Evolutionary conservation across 352 stramenopile species (phyloP).

Genomic region (Pythium sp.): DNA sequence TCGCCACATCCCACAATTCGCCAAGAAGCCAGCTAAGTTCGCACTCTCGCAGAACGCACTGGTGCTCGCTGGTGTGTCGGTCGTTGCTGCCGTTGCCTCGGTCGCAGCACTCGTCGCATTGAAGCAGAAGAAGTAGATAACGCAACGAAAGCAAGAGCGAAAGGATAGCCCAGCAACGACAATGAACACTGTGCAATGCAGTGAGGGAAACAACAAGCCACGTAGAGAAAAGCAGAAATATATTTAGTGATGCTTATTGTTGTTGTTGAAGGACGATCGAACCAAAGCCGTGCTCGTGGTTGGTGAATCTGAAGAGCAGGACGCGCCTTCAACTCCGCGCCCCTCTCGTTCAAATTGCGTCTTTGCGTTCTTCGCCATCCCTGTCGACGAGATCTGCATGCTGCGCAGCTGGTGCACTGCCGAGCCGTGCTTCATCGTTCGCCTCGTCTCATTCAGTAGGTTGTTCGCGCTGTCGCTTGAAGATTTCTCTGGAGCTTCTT

Average conservation of each 20-base stretch:
- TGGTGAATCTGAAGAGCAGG: constrained; percentile 20
- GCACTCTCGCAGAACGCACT: constrained; percentile 37
- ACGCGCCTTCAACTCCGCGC: constrained; percentile 38
- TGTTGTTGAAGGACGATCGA: constrained; percentile 32
- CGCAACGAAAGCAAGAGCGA: neutral
- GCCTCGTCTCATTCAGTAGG: constrained; percentile 28
- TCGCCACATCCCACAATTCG: constrained; percentile 54
- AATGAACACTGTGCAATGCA: neutral
- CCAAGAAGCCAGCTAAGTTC: constrained; percentile 46
- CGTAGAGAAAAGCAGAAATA: constrained; percentile 9
- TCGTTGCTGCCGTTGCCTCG: constrained; percentile 37
- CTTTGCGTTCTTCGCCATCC: constrained; percentile 10
- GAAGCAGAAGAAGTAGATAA: constrained; percentile 48
- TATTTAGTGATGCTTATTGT: constrained; percentile 35
- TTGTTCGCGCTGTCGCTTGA: constrained; percentile 8
- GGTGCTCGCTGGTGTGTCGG: constrained; percentile 29
- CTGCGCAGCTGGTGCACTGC: constrained; percentile 45
- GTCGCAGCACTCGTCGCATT: constrained; percentile 31
- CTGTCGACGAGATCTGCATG: constrained; percentile 27
- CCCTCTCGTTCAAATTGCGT: constrained; percentile 24
- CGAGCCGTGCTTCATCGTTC: constrained; percentile 42
- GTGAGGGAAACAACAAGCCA: neutral
- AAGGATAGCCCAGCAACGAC: neutral
- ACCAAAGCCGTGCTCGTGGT: constrained; percentile 25
- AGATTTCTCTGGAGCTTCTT: constrained; percentile 26